Conservation (phyloP, 495 filamentous ascomycete genomes). For the Daldinia concentrica region DNA sequence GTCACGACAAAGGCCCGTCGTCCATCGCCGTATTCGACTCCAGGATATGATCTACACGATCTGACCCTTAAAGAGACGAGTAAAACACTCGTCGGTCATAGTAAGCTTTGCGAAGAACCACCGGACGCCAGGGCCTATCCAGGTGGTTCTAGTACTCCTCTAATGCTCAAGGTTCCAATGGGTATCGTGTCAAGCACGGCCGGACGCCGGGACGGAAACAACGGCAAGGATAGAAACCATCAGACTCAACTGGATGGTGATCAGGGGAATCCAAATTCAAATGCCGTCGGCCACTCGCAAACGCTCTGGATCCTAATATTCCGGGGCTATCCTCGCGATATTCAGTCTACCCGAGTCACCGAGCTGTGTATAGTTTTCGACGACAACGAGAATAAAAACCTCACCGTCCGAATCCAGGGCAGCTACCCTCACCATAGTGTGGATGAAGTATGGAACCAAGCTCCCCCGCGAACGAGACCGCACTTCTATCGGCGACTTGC, state of each 20-base stretch:
- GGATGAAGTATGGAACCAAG: conserved; percentile 44
- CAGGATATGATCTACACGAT: conserved; percentile 27
- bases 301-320: conserved; percentile 44
- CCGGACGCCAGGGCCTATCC: conserved; percentile 16
- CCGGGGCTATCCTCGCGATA: conserved; percentile 44
- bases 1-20: conserved; percentile 36
- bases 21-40: conserved; percentile 30
- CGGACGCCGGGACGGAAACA: conserved; percentile 31
- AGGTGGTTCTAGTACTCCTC: conserved; percentile 18
- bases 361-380: conserved; percentile 46
- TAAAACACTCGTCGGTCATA: conserved; percentile 19
- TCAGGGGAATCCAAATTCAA: conserved; percentile 8
- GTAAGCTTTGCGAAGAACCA: conserved; percentile 23
- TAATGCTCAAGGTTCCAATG: conserved; percentile 41
- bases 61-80: conserved; percentile 36
- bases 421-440: conserved; percentile 42
- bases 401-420: conserved; percentile 46
- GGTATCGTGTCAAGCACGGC: conserved; percentile 39
- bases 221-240: conserved; percentile 32
- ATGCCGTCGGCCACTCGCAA: conserved; percentile 31
- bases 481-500: conserved; percentile 45
- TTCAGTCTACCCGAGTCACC: conserved; percentile 45
- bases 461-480: conserved; percentile 43
- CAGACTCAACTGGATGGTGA: conserved; percentile 7
- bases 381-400: conserved; percentile 43